Percentiles rank a stretch among this genome's conserved stretches.
phyloP scores from a whole-genome alignment of 1,284 basidiomycete species.

The Ganoderma resinaceum region DNA sequence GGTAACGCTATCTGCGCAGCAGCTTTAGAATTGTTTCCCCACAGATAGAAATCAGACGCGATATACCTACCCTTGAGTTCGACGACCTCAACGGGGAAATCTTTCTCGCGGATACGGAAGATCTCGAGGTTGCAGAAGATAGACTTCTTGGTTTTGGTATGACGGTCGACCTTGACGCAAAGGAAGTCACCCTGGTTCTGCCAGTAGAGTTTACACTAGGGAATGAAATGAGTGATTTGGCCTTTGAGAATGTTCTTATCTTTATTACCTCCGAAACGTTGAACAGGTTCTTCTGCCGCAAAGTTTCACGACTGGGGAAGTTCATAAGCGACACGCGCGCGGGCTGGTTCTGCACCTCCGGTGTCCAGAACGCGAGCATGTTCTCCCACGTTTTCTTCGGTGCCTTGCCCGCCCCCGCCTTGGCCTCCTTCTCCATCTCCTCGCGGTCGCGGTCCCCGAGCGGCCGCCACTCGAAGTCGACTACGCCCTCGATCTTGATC shows the following conservation, averaged over 20 bases:
- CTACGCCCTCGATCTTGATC: constrained; percentile 96
- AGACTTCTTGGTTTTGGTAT: constrained; percentile 99
- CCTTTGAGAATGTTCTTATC: constrained; percentile 27
- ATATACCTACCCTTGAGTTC: constrained; percentile 84
- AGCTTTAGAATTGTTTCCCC: background rate
- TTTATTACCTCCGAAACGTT: constrained; percentile 89
- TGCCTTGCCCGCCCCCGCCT: constrained; percentile 38
- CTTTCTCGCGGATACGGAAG: constrained; percentile 97
- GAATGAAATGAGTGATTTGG: background rate
- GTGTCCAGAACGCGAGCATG: constrained; percentile 98
- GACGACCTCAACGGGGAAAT: constrained; percentile 97
- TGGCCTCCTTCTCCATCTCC: constrained; percentile 67
- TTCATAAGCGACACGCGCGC: constrained; percentile 94
- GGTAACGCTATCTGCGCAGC: constrained; percentile 84
- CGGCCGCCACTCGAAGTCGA: constrained; percentile 99
- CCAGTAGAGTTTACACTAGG: constrained; percentile 97
- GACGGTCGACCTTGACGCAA: constrained; percentile 99
- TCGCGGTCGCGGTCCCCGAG: constrained; percentile 89
- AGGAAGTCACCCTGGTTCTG: constrained; percentile 99
- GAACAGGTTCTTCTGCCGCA: constrained; percentile 98
- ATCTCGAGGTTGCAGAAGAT: constrained; percentile 99
- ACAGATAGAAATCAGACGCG: background rate
- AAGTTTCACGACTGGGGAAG: constrained; percentile 85
- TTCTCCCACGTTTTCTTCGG: constrained; percentile 82
- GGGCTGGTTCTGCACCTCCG: constrained; percentile 96